A percentile compares a stretch with the other conserved stretches of the same genome.
Evolutionary conservation across 192 early-diverging fungal species (phyloP).

Genomic region (Coemansia pectinata): DNA sequence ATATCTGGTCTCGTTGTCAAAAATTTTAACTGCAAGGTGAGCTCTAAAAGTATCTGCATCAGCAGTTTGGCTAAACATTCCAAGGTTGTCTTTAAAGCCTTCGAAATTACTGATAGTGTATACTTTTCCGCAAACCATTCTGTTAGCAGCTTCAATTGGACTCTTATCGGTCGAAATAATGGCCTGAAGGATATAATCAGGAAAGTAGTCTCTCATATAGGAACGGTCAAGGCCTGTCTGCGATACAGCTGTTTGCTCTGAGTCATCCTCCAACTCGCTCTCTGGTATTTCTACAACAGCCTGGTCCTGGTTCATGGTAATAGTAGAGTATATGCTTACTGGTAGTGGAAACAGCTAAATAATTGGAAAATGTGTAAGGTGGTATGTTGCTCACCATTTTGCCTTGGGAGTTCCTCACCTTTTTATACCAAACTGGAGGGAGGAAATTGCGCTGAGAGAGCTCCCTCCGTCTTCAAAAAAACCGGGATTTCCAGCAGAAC

Average conservation of each 20-base stretch:
- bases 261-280: neutral
- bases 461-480: neutral
- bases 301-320: neutral
- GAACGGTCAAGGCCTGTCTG: neutral
- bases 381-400: neutral
- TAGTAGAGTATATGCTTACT: neutral
- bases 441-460: neutral
- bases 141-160: too few relatives aligned
- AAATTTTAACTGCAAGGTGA: too few relatives aligned
- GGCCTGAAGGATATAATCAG: too few relatives aligned
- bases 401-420: neutral
- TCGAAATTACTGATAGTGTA: too few relatives aligned
- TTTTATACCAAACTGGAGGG: neutral
- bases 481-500: too few relatives aligned
- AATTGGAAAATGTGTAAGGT: neutral
- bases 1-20: too few relatives aligned
- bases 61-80: too few relatives aligned
- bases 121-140: too few relatives aligned
- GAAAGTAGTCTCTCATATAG: neutral
- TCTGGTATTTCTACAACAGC: neutral
- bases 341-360: neutral
- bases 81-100: too few relatives aligned
- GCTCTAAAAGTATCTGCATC: too few relatives aligned
- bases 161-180: too few relatives aligned
- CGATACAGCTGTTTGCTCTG: neutral